These are phyloP conservation scores for Diaporthe vaccinii DNA, from an alignment of 2,329 filamentous ascomycete genomes.

Conservation along the genomic window DNA sequence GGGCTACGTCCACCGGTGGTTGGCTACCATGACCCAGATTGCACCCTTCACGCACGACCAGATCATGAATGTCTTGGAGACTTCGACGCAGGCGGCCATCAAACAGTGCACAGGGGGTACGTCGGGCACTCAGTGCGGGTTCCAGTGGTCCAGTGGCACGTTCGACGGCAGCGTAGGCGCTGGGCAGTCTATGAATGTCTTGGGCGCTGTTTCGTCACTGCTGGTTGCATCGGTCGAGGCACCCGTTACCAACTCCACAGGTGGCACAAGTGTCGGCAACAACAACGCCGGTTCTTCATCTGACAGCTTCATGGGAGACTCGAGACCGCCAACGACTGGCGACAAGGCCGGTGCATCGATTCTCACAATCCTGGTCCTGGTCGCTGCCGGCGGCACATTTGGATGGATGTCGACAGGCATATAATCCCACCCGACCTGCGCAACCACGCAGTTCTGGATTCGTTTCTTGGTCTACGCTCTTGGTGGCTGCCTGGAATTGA, in stretches of 20 bases:
- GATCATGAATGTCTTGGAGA: slow-evolving; percentile 37
- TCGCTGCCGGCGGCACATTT: slow-evolving; percentile 49
- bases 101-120: slow-evolving; percentile 39
- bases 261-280: slow-evolving; percentile 48
- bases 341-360: slow-evolving; percentile 49
- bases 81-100: slow-evolving; percentile 39
- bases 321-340: slow-evolving; percentile 46
- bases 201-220: slow-evolving; percentile 63
- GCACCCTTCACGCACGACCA: slow-evolving; percentile 40
- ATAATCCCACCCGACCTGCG: slow-evolving; percentile 10
- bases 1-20: slow-evolving; percentile 41
- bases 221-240: slow-evolving; percentile 50
- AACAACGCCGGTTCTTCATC: slow-evolving; percentile 45
- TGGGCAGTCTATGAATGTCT: slow-evolving; percentile 68
- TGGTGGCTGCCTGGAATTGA: slow-evolving; percentile 7
- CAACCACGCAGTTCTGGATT: background rate
- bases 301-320: slow-evolving; percentile 43
- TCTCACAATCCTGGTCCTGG: slow-evolving; percentile 43
- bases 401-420: slow-evolving; percentile 49
- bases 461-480: slow-evolving; percentile 4
- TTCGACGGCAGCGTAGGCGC: slow-evolving; percentile 66
- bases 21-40: slow-evolving; percentile 41
- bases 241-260: slow-evolving; percentile 43
- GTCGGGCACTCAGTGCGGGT: slow-evolving; percentile 61
- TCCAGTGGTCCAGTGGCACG: slow-evolving; percentile 62